Conservation (phyloP, 2,329 filamentous ascomycete species). For the Colletotrichum somersetense region DNA sequence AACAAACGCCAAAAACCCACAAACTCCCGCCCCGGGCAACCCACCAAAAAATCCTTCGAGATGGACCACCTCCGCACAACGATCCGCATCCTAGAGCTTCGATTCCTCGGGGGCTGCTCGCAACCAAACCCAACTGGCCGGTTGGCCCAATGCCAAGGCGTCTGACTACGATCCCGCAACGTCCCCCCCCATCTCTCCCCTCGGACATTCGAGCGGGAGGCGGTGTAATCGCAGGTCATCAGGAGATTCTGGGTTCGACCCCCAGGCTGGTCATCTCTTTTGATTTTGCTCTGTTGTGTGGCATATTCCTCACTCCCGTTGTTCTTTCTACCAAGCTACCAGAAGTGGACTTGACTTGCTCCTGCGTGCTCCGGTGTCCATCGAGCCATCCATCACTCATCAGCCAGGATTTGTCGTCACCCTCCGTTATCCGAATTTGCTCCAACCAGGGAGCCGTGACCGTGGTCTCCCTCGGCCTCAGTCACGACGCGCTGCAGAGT, state of each 20-base stretch:
- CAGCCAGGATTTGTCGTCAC: not conserved
- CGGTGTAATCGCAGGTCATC: constrained; percentile 5
- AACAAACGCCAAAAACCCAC: not conserved
- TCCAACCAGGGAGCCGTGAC: not conserved
- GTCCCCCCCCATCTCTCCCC: not conserved
- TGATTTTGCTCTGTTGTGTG: not conserved
- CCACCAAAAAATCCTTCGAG: not conserved
- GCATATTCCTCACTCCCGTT: not conserved
- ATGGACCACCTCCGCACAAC: not conserved
- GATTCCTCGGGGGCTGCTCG: not conserved
- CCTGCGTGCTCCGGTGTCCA: not conserved
- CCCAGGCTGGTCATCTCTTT: constrained; percentile 36
- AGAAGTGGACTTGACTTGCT: not conserved
- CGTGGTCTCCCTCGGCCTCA: not conserved
- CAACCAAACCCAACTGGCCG: constrained; percentile 18
- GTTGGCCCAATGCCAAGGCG: constrained; percentile 55
- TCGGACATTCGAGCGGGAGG: not conserved
- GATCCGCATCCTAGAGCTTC: not conserved
- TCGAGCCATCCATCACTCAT: not conserved
- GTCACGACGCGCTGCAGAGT: constrained; percentile 12
- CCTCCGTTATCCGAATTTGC: constrained; percentile 15
- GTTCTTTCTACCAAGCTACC: not conserved
- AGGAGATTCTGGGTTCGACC: constrained; percentile 42
- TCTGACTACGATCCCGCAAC: constrained; percentile 52
- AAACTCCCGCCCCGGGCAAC: not conserved